Base-by-base conservation (phyloP, 306 rosid species). In the Fragaria iinumae region DNA sequence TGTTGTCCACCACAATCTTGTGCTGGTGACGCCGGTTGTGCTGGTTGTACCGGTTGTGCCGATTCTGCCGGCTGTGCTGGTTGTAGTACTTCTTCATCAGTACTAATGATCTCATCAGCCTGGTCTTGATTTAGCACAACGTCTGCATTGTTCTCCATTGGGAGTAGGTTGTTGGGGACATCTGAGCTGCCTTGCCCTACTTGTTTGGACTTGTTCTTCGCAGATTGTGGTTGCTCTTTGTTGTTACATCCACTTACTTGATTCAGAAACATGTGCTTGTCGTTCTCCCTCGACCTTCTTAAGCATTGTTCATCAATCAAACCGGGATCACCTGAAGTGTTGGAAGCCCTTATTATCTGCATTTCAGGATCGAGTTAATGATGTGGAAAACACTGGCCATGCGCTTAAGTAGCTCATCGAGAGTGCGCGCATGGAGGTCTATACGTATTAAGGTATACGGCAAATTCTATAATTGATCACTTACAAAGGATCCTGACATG, bases 401-500 rank as follows among this genome's bases (percentile, higher is more conserved):
- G 44, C 10, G 32, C 13, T 57, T 57, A 59, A 59, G 34, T 23
- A 29, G 36, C 0, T 5, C 29, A 9, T 18, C 25, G 6, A 56
- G 41, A 38, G 41, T 38, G 41, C 41, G 41, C 41, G 7, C 41
- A 38, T 38, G 63, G 10, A 20, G 13, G 29, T 17, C 7, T 29
- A 14, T 13, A 41, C 2, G 13, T 32, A 34, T 13, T 17, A 8
- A 20, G 27, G 3, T 5, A 17, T 5, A 52, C 18, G 20, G 3
- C 59, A 56, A 21, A 10, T 25, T 60, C 5, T 60, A 60, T 12
- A 60, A 12, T 34, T 27, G 21, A 55, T 17, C 11, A 70, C 86
- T 83, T 50, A 83, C 84, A 39, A 72, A 77, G 1, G 76, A 44
- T 60, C 67, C 76, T 20, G 6, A 25, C 66, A n/a, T 76, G 72